Evolutionary conservation across 2,329 filamentous ascomycete species (phyloP).

Genomic region (Diplodia scrobiculata): DNA sequence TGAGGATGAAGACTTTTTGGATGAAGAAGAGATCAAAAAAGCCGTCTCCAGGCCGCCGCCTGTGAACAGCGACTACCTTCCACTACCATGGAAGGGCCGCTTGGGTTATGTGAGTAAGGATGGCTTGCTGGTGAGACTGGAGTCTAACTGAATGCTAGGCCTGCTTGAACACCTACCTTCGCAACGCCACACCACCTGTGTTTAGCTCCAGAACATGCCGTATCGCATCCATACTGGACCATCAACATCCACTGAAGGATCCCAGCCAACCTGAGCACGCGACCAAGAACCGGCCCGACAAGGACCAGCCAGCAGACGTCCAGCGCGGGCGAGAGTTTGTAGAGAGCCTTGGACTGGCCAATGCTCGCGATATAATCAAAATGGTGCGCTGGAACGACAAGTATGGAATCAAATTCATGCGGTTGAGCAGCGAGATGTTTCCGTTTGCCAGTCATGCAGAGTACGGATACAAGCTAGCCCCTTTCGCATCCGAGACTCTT

Average conservation of each 20-base stretch:
- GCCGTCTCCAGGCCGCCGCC: conserved; percentile 68
- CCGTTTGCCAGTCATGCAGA: conserved; percentile 88
- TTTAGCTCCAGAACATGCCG: conserved; percentile 91
- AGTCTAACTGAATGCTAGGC: conserved; percentile 56
- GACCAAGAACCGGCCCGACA: conserved; percentile 84
- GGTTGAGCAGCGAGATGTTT: conserved; percentile 94
- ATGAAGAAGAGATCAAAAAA: conserved; percentile 59
- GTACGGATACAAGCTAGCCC: conserved; percentile 80
- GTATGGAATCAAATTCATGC: conserved; percentile 89
- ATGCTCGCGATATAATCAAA: conserved; percentile 79
- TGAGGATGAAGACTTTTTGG: conserved; percentile 55
- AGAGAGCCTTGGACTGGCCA: conserved; percentile 75
- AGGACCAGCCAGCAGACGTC: conserved; percentile 65
- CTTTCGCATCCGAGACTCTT: conserved; percentile 78
- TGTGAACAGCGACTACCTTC: conserved; percentile 79
- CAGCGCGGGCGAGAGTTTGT: conserved; percentile 72
- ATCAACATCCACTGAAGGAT: conserved; percentile 77
- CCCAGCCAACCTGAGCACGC: conserved; percentile 75
- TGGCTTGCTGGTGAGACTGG: not conserved
- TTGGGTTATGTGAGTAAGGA: conserved; percentile 75
- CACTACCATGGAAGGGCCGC: conserved; percentile 86
- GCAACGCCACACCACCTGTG: conserved; percentile 76
- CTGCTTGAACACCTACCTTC: conserved; percentile 89
- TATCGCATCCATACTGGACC: conserved; percentile 85
- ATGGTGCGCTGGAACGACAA: conserved; percentile 90